Evolutionary conservation across 2,329 filamentous ascomycete genomes (phyloP), one percentile per base, ranked within the genome.

Genomic region (Penicillium sp.): DNA sequence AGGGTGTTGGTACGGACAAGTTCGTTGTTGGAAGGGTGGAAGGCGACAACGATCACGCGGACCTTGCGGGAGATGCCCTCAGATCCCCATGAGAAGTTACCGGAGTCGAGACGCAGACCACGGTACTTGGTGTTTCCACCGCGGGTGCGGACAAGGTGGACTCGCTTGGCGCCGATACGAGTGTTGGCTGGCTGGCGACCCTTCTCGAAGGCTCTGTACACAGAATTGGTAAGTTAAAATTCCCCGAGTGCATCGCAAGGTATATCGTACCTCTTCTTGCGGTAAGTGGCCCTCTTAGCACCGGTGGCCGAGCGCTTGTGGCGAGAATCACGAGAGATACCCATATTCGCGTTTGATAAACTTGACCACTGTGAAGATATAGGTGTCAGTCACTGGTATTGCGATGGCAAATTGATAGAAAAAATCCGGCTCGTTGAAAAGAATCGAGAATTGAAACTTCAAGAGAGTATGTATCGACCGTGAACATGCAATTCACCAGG

Each of bases 21-120:
- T 84, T 99, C 94, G 91, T 99, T 99, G 92, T 99, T 99, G 79
- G 93, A 97, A 64, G 94, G 95, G 83, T 99, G 95, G 90, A 91
- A 99, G 77, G 88, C 89, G 81, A 99, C 95, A 74, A 84, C 91
- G 79, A 99, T 97, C 79, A 99, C 90, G 84, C 95, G 94, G 81
- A 90, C 91, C 88, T 99, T 99, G 87, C 94, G 93, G 81, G 93
- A 90, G 80, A 91, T 84, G 75, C 93, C 92, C 86, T 99, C 94
- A 67, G 91, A 97, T 74, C 90, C 93, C 94, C 94, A 99, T 73
- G 92, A 92, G 82, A 97, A 99, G 88, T 99, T 99, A 78, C 94
- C 94, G 66, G 91, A 88, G 78, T 99, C 94, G 82, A 99, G 90
- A 81, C 94, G 94, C 69, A 99, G 92, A 70, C 89, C 94, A 81